These are phyloP conservation scores for Xerocomus brunneocitrinus DNA, from an alignment of 768 basidiomycete species.

Conservation along the genomic window DNA sequence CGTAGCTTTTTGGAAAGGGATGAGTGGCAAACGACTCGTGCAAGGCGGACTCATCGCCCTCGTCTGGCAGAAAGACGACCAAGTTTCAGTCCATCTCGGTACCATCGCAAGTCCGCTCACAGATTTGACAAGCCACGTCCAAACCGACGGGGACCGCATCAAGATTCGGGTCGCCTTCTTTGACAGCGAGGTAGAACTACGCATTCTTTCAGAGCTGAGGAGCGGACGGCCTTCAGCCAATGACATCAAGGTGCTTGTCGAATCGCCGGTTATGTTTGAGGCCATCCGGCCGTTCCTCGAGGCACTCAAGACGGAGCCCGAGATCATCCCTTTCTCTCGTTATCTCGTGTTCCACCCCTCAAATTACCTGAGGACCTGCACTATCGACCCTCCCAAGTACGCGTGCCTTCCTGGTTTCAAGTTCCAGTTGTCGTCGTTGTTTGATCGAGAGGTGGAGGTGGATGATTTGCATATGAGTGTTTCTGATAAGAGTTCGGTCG, in stretches of 20 bases:
- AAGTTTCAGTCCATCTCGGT: slow-evolving; percentile 50
- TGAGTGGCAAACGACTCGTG: slow-evolving; percentile 53
- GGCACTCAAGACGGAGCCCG: slow-evolving; percentile 53
- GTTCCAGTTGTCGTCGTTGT: slow-evolving; percentile 54
- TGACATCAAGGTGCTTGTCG: slow-evolving; percentile 43
- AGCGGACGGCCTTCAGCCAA: slow-evolving; percentile 22
- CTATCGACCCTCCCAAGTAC: slow-evolving; percentile 52
- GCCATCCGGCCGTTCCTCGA: slow-evolving; percentile 65
- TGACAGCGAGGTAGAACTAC: slow-evolving; percentile 51
- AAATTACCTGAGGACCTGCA: slow-evolving; percentile 30
- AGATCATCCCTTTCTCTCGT: slow-evolving; percentile 48
- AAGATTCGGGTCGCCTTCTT: slow-evolving; percentile 57
- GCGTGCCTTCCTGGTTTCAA: slow-evolving; percentile 49
- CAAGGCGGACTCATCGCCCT: slow-evolving; percentile 63
- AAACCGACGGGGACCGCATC: slow-evolving; percentile 31
- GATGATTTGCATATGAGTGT: slow-evolving; percentile 39
- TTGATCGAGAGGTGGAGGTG: slow-evolving; percentile 37
- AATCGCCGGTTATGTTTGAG: slow-evolving; percentile 64
- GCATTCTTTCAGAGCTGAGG: slow-evolving; percentile 37
- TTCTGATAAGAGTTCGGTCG: slow-evolving; percentile 41
- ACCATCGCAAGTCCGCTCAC: slow-evolving; percentile 38
- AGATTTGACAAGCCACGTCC: slow-evolving; percentile 46
- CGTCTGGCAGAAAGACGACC: slow-evolving; percentile 37
- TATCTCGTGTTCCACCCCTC: slow-evolving; percentile 46
- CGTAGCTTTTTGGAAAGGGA: slow-evolving; percentile 56